Base-by-base conservation (phyloP, 1,284 basidiomycete genomes). In the Porodaedalea pini region DNA sequence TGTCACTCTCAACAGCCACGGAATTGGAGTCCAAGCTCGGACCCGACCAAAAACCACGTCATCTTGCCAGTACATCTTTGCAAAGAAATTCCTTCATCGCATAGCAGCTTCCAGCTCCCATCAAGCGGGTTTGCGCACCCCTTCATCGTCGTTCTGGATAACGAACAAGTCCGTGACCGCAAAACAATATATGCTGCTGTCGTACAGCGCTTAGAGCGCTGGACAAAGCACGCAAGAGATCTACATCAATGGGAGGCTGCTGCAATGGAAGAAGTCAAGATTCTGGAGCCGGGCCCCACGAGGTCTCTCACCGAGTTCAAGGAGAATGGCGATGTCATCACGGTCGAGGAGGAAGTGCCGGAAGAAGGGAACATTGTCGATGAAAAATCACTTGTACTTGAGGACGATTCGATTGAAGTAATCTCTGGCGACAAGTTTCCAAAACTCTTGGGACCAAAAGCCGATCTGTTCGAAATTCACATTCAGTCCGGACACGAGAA, bases 51-150 rank as follows among this genome's bases (percentile, higher is more conserved):
- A 29, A 86, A 88, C 63, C 85, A 86, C 0, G 78, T 90, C 66
- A 84, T 94, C 58, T 65, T 94, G 5, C 88, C 92, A 0, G 80
- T 93, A 49, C 86, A 83, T 69, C 69, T 85, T 6, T 76, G 70
- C 64, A 82, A 87, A 55, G 68, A 61, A 31, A 40, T 52, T 25
- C 55, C 73, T 65, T 51, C 70, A 8, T 55, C 63, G 31, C 69
- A 69, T 21, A 57, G 60, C 17, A 58, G 62, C 11, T 71, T 66
- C 57, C 56, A 72, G 49, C 72, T 69, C 29, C 67, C 64, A 25
- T 69, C 66, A 27, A 65, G 69, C n/a, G 68, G 78, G 32, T 91
- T 92, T 63, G 90, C 90, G 0, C 79, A 84, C 62, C 94, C 94
- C 0, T 87, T 90, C 72, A 76, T 96, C 47, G 74, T 86, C 27